A percentile compares a stretch with the other conserved stretches of the same genome.
These are phyloP conservation scores for Mucuna pruriens DNA, from an alignment of 306 rosid species.

Conservation along the genomic window DNA sequence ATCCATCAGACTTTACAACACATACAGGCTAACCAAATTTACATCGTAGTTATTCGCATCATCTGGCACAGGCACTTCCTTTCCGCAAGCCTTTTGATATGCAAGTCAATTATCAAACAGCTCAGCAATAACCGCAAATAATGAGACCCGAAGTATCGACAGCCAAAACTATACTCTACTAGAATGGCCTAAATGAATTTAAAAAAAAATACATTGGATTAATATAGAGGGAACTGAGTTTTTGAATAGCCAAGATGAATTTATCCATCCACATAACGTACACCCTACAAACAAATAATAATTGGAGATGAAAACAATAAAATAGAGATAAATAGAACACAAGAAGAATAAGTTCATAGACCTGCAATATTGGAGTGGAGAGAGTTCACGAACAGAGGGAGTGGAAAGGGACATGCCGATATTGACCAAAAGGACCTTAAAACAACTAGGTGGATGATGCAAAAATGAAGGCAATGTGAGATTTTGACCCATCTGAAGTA, in stretches of 20 bases:
- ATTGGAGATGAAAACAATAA: too few relatives aligned
- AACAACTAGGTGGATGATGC: not conserved
- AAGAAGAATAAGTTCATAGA: not conserved
- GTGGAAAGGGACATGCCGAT: not conserved
- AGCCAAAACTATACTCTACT: not conserved
- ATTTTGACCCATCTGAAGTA: not conserved
- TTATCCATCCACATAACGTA: not conserved
- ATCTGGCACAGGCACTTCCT: not conserved
- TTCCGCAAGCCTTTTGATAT: conserved; percentile 11
- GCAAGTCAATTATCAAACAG: not conserved
- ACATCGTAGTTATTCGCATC: not conserved
- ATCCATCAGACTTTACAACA: not conserved
- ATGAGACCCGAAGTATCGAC: not conserved
- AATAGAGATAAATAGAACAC: too few relatives aligned
- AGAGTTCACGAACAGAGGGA: not conserved
- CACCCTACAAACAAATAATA: not conserved
- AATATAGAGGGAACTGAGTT: not conserved
- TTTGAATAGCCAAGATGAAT: not conserved
- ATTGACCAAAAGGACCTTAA: not conserved
- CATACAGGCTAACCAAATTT: not conserved
- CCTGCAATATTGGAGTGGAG: not conserved
- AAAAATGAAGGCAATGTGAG: not conserved
- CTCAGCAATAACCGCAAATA: not conserved
- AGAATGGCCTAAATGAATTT: conserved; percentile 3
- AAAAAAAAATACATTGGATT: not conserved